Base-by-base conservation (phyloP, 2,329 filamentous ascomycete species). In the Fusarium newnesense region DNA sequence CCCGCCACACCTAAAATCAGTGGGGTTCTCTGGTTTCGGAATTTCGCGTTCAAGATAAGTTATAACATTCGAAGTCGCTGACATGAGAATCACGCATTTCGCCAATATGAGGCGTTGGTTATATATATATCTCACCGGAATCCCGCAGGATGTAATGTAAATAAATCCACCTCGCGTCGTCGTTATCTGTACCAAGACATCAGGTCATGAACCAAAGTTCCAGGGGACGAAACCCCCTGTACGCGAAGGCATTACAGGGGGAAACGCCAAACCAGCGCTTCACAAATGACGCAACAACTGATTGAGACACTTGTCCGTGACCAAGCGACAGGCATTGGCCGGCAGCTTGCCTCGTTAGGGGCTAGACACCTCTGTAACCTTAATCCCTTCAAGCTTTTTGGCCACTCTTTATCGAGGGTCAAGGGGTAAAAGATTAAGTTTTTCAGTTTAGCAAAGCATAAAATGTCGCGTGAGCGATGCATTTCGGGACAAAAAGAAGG, bases 321-420 rank as follows among this genome's bases (percentile, higher is more conserved):
- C 19, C 16, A 42, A 24, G n/a, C 37, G 36, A 26, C 40, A 69
- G 49, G 64, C 64, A 61, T 63, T n/a, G 18, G 4, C 21, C 56
- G 67, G 67, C 52, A 58, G 52, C 69, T 71, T 71, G n/a, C 39
- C 69, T 53, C 9, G 47, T 71, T 71, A 67, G 57, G 68, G 68
- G 63, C 69, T 71, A 71, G 69, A 58, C 37, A 43, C 30, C 53
- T 42, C 52, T 71, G 69, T 68, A 71, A 71, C 69, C 69, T 71
- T 71, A 71, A 67, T 34, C 40, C 52, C 37, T 44, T 59, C 62
- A 71, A 71, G 69, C 69, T 71, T 71, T 65, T 70, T 70, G 26
- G 28, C 26, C 47, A 24, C 36, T 42, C 12, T 54, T 43, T 34
- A 16, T 30, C n/a, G 19, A 47, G 46, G 46, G 30, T 36, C 44